These are phyloP conservation scores for Boletus bicolor DNA, from an alignment of 768 basidiomycete species.

Conservation along the genomic window DNA sequence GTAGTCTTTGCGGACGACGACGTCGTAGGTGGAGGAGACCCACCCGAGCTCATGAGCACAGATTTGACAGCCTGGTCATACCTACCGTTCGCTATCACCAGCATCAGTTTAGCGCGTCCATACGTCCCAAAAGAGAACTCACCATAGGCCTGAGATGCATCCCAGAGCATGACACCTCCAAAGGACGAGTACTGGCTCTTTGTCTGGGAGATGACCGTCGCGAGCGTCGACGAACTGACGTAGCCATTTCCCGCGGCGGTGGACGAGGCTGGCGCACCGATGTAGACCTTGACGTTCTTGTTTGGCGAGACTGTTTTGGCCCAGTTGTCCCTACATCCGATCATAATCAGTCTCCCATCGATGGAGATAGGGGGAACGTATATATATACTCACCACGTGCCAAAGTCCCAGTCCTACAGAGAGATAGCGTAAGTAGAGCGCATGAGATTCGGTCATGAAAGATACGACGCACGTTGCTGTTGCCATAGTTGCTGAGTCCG, in stretches of 20 bases:
- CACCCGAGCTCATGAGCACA: constrained; percentile 29
- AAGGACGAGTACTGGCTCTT: constrained; percentile 41
- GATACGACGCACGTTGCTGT: constrained; percentile 32
- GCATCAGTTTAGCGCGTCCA: background rate
- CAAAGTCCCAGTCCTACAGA: constrained; percentile 45
- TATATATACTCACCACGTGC: constrained; percentile 30
- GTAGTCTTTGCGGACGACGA: background rate
- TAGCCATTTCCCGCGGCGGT: constrained; percentile 43
- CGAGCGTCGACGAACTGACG: constrained; percentile 33
- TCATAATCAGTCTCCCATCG: background rate
- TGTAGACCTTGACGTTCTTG: constrained; percentile 45
- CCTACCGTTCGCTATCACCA: constrained; percentile 37
- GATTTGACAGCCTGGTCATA: constrained; percentile 43
- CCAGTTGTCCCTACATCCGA: constrained; percentile 42
- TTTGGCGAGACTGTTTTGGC: constrained; percentile 42
- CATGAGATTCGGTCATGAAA: background rate
- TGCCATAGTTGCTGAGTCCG: constrained; percentile 39
- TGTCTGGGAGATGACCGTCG: constrained; percentile 32
- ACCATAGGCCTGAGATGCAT: constrained; percentile 46
- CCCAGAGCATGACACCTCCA: constrained; percentile 45
- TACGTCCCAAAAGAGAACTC: background rate
- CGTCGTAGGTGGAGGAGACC: constrained; percentile 1
- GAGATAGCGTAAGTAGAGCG: background rate
- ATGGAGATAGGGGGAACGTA: background rate
- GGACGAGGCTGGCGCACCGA: constrained; percentile 44